Percentiles rank a stretch among this genome's conserved stretches.
These are phyloP conservation scores for Apiotrichum domesticum DNA, from an alignment of 1,284 basidiomycete species.

Conservation along the genomic window DNA sequence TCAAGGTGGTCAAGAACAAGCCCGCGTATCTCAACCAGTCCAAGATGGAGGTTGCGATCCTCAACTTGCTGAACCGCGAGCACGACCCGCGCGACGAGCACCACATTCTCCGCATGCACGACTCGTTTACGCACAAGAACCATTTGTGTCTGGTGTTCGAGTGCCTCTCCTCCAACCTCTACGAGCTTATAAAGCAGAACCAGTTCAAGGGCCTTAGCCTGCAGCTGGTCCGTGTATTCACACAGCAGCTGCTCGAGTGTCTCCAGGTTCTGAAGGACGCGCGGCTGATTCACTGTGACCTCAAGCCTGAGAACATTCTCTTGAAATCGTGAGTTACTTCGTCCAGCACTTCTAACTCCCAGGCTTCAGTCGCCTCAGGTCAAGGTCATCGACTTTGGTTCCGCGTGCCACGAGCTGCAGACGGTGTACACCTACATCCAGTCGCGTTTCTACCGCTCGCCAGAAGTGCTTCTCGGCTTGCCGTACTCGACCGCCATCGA, in stretches of 20 bases:
- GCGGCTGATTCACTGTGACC: constrained; percentile 92
- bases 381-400: constrained; percentile 99
- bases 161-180: constrained; percentile 92
- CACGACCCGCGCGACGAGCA: constrained; percentile 92
- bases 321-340: constrained; percentile 70
- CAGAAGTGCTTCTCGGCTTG: constrained; percentile 91
- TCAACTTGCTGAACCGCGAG: constrained; percentile 86
- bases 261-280: constrained; percentile 90
- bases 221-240: constrained; percentile 96
- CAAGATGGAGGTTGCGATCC: constrained; percentile 99
- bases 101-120: constrained; percentile 89
- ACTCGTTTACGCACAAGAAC: constrained; percentile 93
- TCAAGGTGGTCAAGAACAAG: constrained; percentile 99
- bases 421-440: constrained; percentile 99
- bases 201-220: constrained; percentile 96
- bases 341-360: constrained; percentile 5
- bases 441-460: constrained; percentile 95
- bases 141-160: constrained; percentile 98
- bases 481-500: constrained; percentile 92
- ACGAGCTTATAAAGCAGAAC: constrained; percentile 99
- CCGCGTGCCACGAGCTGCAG: constrained; percentile 95
- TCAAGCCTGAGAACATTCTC: constrained; percentile 95
- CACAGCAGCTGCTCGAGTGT: constrained; percentile 87
- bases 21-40: constrained; percentile 98
- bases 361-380: constrained; percentile 95